Evolutionary conservation across 164 flowering plant species (phyloP).

Genomic region (Santalum album): DNA sequence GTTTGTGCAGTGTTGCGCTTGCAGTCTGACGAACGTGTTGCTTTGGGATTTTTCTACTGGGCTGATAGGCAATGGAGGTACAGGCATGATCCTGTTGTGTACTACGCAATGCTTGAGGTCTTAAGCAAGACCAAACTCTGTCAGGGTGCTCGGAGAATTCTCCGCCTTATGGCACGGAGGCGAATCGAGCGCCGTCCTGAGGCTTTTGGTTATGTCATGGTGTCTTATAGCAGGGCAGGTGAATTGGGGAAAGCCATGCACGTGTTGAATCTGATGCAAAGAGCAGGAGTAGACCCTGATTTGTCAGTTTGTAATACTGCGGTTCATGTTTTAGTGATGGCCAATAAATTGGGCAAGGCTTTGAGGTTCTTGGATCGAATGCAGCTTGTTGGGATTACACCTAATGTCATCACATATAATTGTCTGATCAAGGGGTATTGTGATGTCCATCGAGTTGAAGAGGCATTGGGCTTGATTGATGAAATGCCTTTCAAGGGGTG

Average conservation of each 20-base stretch:
- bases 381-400: slow-evolving; percentile 57
- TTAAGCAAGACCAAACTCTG: slow-evolving; percentile 81
- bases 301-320: slow-evolving; percentile 66
- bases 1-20: slow-evolving; percentile 69
- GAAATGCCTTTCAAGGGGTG: slow-evolving; percentile 71
- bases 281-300: slow-evolving; percentile 61
- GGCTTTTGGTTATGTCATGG: slow-evolving; percentile 68
- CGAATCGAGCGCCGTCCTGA: slow-evolving; percentile 47
- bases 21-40: slow-evolving; percentile 58
- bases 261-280: slow-evolving; percentile 71
- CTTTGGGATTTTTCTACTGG: slow-evolving; percentile 86
- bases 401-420: slow-evolving; percentile 74
- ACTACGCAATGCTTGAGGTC: slow-evolving; percentile 65
- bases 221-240: slow-evolving; percentile 81
- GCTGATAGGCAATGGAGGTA: slow-evolving; percentile 89
- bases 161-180: slow-evolving; percentile 66
- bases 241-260: slow-evolving; percentile 58
- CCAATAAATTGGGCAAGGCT: slow-evolving; percentile 63
- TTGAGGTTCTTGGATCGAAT: slow-evolving; percentile 61
- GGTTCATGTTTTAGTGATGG: slow-evolving; percentile 69
- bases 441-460: slow-evolving; percentile 43
- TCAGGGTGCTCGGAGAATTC: slow-evolving; percentile 64
- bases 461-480: slow-evolving; percentile 55
- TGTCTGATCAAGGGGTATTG: slow-evolving; percentile 87
- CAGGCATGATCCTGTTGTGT: slow-evolving; percentile 56